Conservation (phyloP, 805 yeast genomes). For the Nakazawaea sp. region DNA sequence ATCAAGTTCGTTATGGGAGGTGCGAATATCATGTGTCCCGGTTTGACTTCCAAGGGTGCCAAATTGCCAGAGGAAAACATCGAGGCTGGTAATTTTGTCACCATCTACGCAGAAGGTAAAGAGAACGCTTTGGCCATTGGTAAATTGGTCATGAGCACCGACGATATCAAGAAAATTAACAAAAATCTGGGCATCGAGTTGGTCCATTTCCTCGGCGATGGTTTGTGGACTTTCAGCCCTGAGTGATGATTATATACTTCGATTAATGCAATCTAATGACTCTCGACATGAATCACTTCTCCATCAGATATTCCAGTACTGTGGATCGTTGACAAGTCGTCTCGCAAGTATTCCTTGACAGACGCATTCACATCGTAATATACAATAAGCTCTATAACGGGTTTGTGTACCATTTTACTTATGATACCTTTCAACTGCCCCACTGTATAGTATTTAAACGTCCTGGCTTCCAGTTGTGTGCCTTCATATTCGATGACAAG, state of each 20-base stretch:
- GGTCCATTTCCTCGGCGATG: constrained; percentile 82
- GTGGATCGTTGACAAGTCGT: constrained; percentile 18
- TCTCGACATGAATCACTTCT: constrained; percentile 2
- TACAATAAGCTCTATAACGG: constrained; percentile 15
- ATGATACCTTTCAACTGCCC: constrained; percentile 22
- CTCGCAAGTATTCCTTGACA: constrained; percentile 16
- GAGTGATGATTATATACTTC: constrained; percentile 23
- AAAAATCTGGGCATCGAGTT: constrained; percentile 89
- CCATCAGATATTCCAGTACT: constrained; percentile 14
- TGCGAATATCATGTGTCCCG: constrained; percentile 96
- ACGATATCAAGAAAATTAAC: constrained; percentile 74
- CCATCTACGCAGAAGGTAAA: constrained; percentile 88
- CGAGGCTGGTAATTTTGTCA: constrained; percentile 64
- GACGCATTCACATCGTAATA: constrained; percentile 15
- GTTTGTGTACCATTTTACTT: constrained; percentile 12
- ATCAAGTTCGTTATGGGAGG: constrained; percentile 93
- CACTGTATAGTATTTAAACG: constrained; percentile 15
- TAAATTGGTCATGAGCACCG: constrained; percentile 79
- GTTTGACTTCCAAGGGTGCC: constrained; percentile 84
- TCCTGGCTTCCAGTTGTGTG: neutral
- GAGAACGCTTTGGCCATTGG: constrained; percentile 89
- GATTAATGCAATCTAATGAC: neutral
- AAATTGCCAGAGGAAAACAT: constrained; percentile 66
- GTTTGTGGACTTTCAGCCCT: constrained; percentile 63
- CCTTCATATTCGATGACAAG: neutral